Evolutionary conservation across 805 yeast species (phyloP), one percentile per base, ranked within the genome.

Genomic region (Ogataea henricii): DNA sequence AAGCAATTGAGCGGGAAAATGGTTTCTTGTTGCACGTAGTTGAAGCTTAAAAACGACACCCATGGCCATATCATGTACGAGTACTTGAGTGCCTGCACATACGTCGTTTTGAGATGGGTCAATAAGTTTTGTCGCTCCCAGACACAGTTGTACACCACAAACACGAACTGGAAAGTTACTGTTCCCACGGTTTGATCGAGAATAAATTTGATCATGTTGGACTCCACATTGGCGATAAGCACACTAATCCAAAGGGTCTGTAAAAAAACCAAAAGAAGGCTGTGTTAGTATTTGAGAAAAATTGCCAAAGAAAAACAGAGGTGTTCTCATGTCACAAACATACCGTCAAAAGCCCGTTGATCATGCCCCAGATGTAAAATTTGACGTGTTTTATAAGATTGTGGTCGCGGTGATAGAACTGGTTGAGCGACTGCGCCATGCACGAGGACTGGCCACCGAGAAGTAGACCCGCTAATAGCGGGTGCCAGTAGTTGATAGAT

Each of bases 41-140:
- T 68, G 59, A 83, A 83, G 49, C 78, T 70, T 33, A 74, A 51
- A 7, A 75, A 63, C 12, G 85, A 79, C 45, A 80, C 76, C 35
- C 77, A 64, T 2, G 88, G 87, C 85, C 87, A 83, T 43, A 74
- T 72, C 58, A 79, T 64, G 57, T 77, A 81, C 29, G 83, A 75
- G 47, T 76, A 73, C 46, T 74, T 76, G 49, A 83, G 61, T 7
- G 82, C 70, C 38, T 71, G 75, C 45, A 78, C 47, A 52, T 71
- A 80, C 7, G 76, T 65, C 8, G 69, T 52, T 48, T 67, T 65
- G 18, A 71, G 49, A 14, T 59, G 72, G 40, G 59, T 55, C 50
- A 30, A 47, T 14, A 60, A 62, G 43, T 63, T 74, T 42, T 62
- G 68, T 29, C 73, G 68, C 48, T 83, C 87, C 87, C 88, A 83